phyloP scores from a whole-genome alignment of 495 filamentous ascomycete genomes.

The Emericellopsis terricola region DNA sequence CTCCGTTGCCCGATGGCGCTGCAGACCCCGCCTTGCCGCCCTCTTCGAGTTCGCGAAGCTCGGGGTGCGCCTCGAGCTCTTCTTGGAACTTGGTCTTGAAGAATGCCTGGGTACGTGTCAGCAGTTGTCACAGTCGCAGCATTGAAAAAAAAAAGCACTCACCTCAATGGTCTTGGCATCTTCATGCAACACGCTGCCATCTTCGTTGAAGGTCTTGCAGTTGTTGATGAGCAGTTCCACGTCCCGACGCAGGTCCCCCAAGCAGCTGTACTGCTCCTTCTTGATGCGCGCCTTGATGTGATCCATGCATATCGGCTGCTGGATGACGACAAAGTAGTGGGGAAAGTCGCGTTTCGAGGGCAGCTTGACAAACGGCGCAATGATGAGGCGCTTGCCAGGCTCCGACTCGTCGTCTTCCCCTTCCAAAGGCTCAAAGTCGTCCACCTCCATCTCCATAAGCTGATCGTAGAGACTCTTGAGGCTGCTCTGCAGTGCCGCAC shows the following conservation, averaged over 20 bases:
- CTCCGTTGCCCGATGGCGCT: conserved; percentile 38
- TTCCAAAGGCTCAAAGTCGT: conserved; percentile 33
- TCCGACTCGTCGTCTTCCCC: conserved; percentile 29
- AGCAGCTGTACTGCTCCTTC: conserved; percentile 69
- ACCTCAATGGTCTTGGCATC: conserved; percentile 93
- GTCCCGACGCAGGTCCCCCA: conserved; percentile 66
- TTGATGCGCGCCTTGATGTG: conserved; percentile 87
- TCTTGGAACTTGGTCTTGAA: conserved; percentile 49
- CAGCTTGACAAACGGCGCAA: conserved; percentile 84
- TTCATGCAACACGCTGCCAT: conserved; percentile 72
- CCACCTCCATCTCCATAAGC: conserved; percentile 62
- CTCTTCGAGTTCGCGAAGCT: conserved; percentile 55
- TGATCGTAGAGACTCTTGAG: conserved; percentile 57
- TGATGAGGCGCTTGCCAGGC: conserved; percentile 49
- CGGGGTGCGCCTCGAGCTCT: conserved; percentile 50
- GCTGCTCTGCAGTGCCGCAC: conserved; percentile 51
- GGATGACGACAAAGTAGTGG: conserved; percentile 88
- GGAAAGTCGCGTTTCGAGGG: conserved; percentile 75
- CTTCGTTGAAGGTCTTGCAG: conserved; percentile 90
- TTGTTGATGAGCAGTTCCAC: conserved; percentile 73
- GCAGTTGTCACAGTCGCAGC: no score
- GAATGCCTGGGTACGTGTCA: no score
- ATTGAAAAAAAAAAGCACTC: conserved; percentile 15
- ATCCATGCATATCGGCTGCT: conserved; percentile 82
- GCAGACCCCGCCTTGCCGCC: conserved; percentile 42